Evolutionary conservation across 2,329 filamentous ascomycete species (phyloP).

Genomic region (Didymella segeticola): DNA sequence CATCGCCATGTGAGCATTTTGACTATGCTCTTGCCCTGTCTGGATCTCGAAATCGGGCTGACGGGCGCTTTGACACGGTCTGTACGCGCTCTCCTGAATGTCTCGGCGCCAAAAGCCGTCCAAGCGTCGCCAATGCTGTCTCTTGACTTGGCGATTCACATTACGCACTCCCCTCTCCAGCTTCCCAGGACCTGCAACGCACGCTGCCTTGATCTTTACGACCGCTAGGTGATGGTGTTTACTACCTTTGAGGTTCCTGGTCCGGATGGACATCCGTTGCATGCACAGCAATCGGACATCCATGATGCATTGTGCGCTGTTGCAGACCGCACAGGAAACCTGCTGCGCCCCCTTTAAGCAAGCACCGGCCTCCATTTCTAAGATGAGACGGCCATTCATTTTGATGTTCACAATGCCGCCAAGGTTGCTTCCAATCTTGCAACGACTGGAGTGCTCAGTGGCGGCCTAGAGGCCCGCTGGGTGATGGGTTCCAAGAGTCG

Average conservation of each 20-base stretch:
- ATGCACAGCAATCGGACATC: not conserved
- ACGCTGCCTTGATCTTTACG: constrained; percentile 1
- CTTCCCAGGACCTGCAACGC: not conserved
- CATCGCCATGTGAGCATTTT: no score
- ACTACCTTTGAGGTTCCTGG: not conserved
- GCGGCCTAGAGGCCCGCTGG: constrained; percentile 6
- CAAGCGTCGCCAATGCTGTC: constrained; percentile 21
- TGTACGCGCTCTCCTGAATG: constrained; percentile 1
- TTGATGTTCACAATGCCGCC: constrained; percentile 2
- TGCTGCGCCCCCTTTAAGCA: constrained; percentile 8
- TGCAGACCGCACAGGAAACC: not conserved
- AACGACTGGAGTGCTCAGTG: constrained; percentile 6
- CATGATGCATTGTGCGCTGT: not conserved
- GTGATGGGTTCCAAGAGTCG: constrained; percentile 24
- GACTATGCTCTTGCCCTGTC: no score
- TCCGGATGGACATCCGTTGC: not conserved
- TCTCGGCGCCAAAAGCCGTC: constrained; percentile 6
- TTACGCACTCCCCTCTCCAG: constrained; percentile 18
- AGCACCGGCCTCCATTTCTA: constrained; percentile 13
- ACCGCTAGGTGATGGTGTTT: constrained; percentile 4
- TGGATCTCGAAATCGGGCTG: not conserved
- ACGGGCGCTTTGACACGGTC: not conserved
- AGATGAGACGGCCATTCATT: constrained; percentile 19
- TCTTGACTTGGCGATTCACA: constrained; percentile 22
- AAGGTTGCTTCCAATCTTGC: constrained; percentile 11